Evolutionary conservation across 1,284 basidiomycete species (phyloP), one percentile per base, ranked within the genome.

Genomic region (Apiotrichum mycotoxinovorans): DNA sequence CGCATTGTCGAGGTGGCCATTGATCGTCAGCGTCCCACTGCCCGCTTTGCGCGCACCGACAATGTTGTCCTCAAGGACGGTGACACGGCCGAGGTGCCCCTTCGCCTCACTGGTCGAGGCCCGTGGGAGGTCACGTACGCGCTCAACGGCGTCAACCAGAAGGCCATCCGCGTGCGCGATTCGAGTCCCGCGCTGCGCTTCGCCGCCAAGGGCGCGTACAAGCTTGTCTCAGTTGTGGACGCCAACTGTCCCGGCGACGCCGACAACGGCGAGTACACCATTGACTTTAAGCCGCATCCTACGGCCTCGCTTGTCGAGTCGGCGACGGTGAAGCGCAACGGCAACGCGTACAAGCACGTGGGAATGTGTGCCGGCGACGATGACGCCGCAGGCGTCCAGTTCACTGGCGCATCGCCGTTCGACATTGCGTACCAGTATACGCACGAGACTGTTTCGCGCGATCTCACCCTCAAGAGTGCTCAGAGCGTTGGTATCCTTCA

Each of bases 1-100:
- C 85, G 88, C 20, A 89, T 90, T 17, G 78, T 96, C 50, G 83
- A 85, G n/a, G 87, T 96, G 52, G 90, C 91, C 64, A 90, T 98
- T n/a, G 84, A 88, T 65, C 81, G 91, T 55, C 81, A 87, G 17
- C 87, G 91, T 85, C 91, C 95, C 3, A 94, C 88, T 1, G 91
- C 83, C 22, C 86, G 86, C 67, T 96, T 98, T 77, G 65, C 69
- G 2, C 70, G 68, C 67, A 79, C 83, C 59, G 83, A 85, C 10
- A 80, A 81, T 42, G 75, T 86, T 10, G 83, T 85, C 4, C 83
- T 93, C 41, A 81, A 91, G n/a, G 87, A 95, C 66, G 84, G 87
- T 43, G 86, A 90, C 58, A 77, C 79, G 42, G 87, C 86, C 0
- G 83, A 79, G 25, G 80, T 94, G 9, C 89, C 91, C 20, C 76